Percentiles rank a stretch among this genome's conserved stretches.
Conservation (phyloP, 2,329 filamentous ascomycete genomes). For the Xylaria sp. region DNA sequence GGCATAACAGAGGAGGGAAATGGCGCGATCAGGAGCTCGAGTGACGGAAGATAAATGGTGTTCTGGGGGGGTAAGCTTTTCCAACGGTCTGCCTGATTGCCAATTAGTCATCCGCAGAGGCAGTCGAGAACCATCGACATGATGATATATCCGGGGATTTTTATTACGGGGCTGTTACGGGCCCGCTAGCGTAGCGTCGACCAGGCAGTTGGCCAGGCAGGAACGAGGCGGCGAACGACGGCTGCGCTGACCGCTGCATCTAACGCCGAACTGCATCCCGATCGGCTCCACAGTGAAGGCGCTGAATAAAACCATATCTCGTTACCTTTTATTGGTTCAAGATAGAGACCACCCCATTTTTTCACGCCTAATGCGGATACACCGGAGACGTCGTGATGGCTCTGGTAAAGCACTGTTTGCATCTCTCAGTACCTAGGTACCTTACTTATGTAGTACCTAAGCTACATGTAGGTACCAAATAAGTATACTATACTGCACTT, state of each 20-base stretch:
- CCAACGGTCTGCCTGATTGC: slow-evolving; percentile 5
- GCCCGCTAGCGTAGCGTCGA: neutral
- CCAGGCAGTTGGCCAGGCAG: neutral
- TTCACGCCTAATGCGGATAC: neutral
- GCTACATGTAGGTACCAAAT: too few species aligned
- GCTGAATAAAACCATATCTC: neutral
- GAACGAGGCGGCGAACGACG: slow-evolving; percentile 16
- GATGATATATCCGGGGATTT: slow-evolving; percentile 32
- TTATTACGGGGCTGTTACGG: slow-evolving; percentile 14
- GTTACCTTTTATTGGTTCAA: neutral
- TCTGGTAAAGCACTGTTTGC: neutral
- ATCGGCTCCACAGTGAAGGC: neutral
- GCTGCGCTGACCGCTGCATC: neutral
- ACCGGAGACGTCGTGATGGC: neutral
- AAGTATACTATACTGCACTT: too few species aligned
- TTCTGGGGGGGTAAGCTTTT: slow-evolving; percentile 15
- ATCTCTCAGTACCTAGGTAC: too few species aligned
- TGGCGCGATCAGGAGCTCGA: slow-evolving; percentile 45
- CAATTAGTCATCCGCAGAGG: slow-evolving; percentile 35
- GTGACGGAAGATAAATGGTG: slow-evolving; percentile 43
- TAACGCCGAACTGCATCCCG: slow-evolving; percentile 16
- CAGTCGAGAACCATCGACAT: slow-evolving; percentile 26
- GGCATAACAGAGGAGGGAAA: slow-evolving; percentile 47
- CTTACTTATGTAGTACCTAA: too few species aligned
- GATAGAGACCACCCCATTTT: neutral